These are phyloP conservation scores for Anethum foeniculum DNA, from an alignment of 140 eudicot species.

Conservation along the genomic window DNA sequence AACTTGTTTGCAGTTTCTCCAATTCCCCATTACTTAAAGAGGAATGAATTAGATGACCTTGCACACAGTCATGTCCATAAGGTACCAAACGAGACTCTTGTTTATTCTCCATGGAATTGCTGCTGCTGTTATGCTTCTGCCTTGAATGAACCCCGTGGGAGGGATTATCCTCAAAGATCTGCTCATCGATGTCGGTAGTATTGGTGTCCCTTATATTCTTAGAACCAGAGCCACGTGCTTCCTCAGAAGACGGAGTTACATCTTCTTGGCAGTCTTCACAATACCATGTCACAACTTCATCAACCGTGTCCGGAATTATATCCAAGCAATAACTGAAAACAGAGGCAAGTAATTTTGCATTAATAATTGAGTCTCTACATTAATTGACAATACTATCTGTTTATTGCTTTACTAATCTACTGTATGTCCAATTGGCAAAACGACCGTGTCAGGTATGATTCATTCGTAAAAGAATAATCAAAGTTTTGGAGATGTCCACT, in stretches of 20 bases:
- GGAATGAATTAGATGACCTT: constrained; percentile 1
- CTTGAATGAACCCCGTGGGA: background rate
- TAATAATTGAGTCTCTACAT: background rate
- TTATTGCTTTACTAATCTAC: background rate
- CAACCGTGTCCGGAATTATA: background rate
- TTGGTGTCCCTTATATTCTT: background rate
- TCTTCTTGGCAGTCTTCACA: constrained; percentile 7
- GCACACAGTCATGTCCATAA: background rate
- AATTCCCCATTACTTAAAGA: background rate
- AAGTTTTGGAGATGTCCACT: background rate
- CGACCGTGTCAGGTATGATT: background rate
- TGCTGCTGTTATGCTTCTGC: background rate
- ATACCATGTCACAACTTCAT: constrained; percentile 5
- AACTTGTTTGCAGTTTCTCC: background rate
- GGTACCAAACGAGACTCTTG: background rate
- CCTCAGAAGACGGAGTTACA: background rate
- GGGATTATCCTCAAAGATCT: background rate
- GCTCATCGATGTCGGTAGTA: background rate
- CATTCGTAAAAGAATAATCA: background rate
- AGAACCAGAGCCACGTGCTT: background rate
- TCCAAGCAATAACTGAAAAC: constrained; percentile 11
- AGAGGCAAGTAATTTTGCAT: background rate
- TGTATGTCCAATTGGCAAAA: background rate
- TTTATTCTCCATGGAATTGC: constrained; percentile 2
- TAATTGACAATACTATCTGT: background rate